Percentiles rank a stretch among this genome's conserved stretches.
Evolutionary conservation across 352 stramenopile species (phyloP).

Genomic region (Globisporangium irregulare): DNA sequence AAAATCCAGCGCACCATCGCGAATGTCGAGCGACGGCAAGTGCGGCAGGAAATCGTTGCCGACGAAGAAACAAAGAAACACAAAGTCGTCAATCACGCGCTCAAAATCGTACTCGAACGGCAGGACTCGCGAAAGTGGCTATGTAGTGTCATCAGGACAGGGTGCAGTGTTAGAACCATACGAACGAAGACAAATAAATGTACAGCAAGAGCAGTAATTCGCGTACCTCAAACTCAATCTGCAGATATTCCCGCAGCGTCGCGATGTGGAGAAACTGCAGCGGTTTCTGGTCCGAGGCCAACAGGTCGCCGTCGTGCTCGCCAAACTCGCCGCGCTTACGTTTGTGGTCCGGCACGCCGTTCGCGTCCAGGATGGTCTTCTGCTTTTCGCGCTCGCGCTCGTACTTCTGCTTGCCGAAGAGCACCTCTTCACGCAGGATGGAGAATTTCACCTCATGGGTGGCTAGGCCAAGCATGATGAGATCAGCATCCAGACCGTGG

Average conservation of each 20-base stretch:
- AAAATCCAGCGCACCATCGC: conserved; percentile 97
- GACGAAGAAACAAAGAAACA: conserved; percentile 99
- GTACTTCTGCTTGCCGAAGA: conserved; percentile 84
- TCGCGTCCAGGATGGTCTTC: conserved; percentile 67
- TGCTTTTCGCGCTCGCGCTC: conserved; percentile 67
- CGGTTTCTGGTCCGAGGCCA: conserved; percentile 88
- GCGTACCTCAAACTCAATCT: conserved; percentile 87
- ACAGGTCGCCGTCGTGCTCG: conserved; percentile 70
- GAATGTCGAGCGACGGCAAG: conserved; percentile 97
- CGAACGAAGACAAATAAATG: neutral
- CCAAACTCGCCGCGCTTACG: conserved; percentile 82
- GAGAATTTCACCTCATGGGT: conserved; percentile 99
- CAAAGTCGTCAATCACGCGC: conserved; percentile 98
- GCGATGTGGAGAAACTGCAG: conserved; percentile 93
- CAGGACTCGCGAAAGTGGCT: conserved; percentile 58
- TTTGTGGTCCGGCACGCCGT: conserved; percentile 67
- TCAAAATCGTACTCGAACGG: conserved; percentile 97
- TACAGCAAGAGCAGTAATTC: neutral
- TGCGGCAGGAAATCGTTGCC: conserved; percentile 99
- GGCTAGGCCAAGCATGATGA: conserved; percentile 99
- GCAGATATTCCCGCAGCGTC: conserved; percentile 93
- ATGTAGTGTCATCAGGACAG: neutral
- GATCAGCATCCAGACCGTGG: conserved; percentile 98
- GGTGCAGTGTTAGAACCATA: neutral
- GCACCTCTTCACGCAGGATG: conserved; percentile 95